phyloP scores from a whole-genome alignment of 192 early-diverging fungal species.

The Funneliformis mosseae region DNA sequence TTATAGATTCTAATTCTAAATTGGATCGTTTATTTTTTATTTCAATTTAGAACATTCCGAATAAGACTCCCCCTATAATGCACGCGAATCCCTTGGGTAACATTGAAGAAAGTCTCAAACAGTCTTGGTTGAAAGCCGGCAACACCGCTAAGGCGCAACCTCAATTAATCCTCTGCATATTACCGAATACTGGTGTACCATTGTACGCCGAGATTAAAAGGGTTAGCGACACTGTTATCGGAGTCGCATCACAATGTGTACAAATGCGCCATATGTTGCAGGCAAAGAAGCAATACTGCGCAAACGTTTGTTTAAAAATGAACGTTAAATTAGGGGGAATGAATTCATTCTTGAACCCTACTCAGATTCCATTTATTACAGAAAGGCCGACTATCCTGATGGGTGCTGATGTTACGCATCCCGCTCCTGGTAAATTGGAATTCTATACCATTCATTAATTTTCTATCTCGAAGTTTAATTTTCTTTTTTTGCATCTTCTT shows the following conservation, averaged over 20 bases:
- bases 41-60: no score
- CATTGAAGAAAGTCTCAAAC: no score
- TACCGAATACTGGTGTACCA: slow-evolving; percentile 74
- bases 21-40: no score
- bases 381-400: slow-evolving; percentile 75
- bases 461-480: slow-evolving; percentile 34
- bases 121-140: no score
- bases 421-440: slow-evolving; percentile 59
- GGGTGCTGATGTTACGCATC: slow-evolving; percentile 92
- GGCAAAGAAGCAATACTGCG: slow-evolving; percentile 85
- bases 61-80: no score
- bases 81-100: no score
- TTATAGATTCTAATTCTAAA: no score
- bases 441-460: slow-evolving; percentile 3
- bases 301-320: slow-evolving; percentile 86
- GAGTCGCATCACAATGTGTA: slow-evolving; percentile 88
- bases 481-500: background rate
- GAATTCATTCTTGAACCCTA: slow-evolving; percentile 65
- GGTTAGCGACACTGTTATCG: slow-evolving; percentile 83
- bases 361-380: slow-evolving; percentile 70
- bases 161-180: slow-evolving; percentile 78
- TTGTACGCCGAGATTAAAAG: slow-evolving; percentile 77
- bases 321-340: slow-evolving; percentile 55
- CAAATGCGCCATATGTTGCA: slow-evolving; percentile 74
- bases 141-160: slow-evolving; percentile 62